Evolutionary conservation across 768 basidiomycete genomes (phyloP), one percentile per base, ranked within the genome.

Genomic region (Leccinum uliginosum): DNA sequence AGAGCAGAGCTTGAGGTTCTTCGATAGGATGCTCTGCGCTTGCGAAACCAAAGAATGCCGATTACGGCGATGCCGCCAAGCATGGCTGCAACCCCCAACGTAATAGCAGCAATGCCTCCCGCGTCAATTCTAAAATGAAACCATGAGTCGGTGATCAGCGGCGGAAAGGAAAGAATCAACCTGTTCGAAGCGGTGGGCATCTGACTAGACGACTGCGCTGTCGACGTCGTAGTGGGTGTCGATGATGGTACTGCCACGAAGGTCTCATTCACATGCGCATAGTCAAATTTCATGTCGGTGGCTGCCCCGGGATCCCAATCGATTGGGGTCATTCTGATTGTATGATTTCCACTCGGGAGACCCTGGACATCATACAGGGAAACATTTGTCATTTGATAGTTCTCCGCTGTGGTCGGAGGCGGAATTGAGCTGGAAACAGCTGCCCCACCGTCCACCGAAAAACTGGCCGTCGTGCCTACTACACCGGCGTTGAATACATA

Each of bases 281-380:
- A 70, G 30, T 68, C 67, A 7, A 69, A 70, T 30, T 67, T 63
- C 67, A 68, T 65, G 29, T 58, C 60, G 15, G 62, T 64, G 24
- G 24, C 5, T 3, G 8, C 7, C 6, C 54, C 59, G 30, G 30
- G 30, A 2, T 51, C 27, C 66, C 67, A 70, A 46, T 70, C 46
- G 40, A 67, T 24, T 6, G 67, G 15, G 12, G 58, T 62, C 67
- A 68, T 65, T 27, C 12, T 32, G 46, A 68, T 52, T 26, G 58
- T 65, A 30, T 70, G 66, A 15, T 55, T 59, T 26, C 58, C 59
- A 2, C 38, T 52, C 1, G 44, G 19, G 24, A 68, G 58, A 30
- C 59, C 62, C 23, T 68, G 66, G 10, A 60, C 40, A 11, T 30
- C 3, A 23, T 58, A 65, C 47, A 68, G 17, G 8, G 64, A 57